Evolutionary conservation across 768 basidiomycete species (phyloP).

Genomic region (Antrodiella citrinella): DNA sequence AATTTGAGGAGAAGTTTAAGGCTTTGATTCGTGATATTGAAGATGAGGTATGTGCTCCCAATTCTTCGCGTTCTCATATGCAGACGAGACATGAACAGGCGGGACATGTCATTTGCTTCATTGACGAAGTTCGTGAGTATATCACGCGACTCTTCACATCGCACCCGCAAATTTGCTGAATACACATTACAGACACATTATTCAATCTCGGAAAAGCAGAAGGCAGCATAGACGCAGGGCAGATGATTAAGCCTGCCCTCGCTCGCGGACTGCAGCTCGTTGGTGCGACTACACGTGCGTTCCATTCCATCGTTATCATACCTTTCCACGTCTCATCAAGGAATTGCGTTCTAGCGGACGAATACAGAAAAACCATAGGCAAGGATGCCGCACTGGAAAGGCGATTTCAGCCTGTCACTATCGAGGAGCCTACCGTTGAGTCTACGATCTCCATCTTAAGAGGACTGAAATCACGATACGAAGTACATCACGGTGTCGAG

Average conservation of each 20-base stretch:
- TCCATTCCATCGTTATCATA: no score
- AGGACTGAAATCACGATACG: slow-evolving; percentile 77
- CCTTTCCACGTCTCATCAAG: no score
- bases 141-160: background rate
- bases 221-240: slow-evolving; percentile 86
- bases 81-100: no score
- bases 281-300: slow-evolving; percentile 82
- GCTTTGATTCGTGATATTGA: slow-evolving; percentile 85
- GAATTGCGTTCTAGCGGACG: slow-evolving; percentile 46
- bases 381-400: slow-evolving; percentile 90
- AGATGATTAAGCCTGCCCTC: slow-evolving; percentile 90
- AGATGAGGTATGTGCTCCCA: slow-evolving; percentile 36
- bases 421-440: slow-evolving; percentile 84
- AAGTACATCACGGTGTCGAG: slow-evolving; percentile 90
- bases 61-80: slow-evolving; percentile 19
- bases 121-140: slow-evolving; percentile 85
- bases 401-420: slow-evolving; percentile 83
- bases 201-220: slow-evolving; percentile 89
- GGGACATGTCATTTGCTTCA: slow-evolving; percentile 84
- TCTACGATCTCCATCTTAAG: slow-evolving; percentile 82
- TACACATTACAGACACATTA: slow-evolving; percentile 56
- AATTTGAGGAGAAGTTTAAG: slow-evolving; percentile 93
- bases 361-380: slow-evolving; percentile 85
- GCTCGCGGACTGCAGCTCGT: slow-evolving; percentile 84
- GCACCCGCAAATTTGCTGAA: background rate